Base-by-base conservation (phyloP, 2,329 filamentous ascomycete genomes). In the Apiospora malaysiana region DNA sequence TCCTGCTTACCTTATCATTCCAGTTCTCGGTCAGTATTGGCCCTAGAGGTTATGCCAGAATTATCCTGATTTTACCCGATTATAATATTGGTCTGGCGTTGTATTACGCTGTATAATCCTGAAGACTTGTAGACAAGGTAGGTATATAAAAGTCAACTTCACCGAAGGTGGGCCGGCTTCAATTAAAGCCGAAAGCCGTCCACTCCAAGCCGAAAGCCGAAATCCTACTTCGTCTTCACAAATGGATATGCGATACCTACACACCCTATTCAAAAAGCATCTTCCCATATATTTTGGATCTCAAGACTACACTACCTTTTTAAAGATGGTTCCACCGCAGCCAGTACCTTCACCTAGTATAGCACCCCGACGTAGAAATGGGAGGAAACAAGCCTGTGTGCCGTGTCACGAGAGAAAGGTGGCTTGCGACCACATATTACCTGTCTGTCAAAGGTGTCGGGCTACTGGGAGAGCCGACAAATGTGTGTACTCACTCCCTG, bases 401-500 rank as follows among this genome's bases (percentile, higher is more conserved):
- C 71, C 71, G 66, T 72, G 71, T 25, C 69, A 69, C 37, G 45
- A 37, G 18, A 70, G 65, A 21, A 72, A 72, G 49, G 69, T 72
- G n/a, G 71, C 71, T 59, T 72, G 71, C 65, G 71, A 72, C 59
- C 71, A 72, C 49, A 40, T 66, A n/a, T 43, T 68, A 46, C 71
- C 71, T 32, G 32, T 70, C 46, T 72, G 71, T 42, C 66, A 68
- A 45, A 66, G 71, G 32, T 72, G 71, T 63, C 67, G 65, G 27
- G 40, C 49, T 18, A 56, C 67, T 5, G 71, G 46, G n/a, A 68
- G 51, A 32, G 47, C 67, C 67, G 45, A 45, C 18, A 51, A 68
- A 46, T 72, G 71, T 49, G 47, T 68, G 7, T 72, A 72, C 46
- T 49, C 49, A 7, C 14, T 51, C 7, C 45, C 70, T 12, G 27